phyloP scores from a whole-genome alignment of 1,139 yeast genomes.

The Geotrichum europaeum region DNA sequence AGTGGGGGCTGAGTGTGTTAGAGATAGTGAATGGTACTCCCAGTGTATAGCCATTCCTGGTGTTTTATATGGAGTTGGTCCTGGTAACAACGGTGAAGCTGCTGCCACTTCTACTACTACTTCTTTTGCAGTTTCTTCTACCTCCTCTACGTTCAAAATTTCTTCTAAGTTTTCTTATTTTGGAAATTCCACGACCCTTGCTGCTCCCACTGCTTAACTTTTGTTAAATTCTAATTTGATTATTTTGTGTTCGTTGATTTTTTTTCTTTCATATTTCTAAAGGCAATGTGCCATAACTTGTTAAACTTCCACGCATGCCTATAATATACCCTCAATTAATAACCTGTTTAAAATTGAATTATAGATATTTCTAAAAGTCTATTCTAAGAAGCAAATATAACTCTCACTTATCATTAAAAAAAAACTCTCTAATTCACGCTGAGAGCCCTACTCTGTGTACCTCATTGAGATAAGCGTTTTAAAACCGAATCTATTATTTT shows the following conservation, averaged over 20 bases:
- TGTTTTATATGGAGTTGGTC: constrained; percentile 3
- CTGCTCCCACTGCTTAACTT: background rate
- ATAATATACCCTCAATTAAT: no score
- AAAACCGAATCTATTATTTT: no score
- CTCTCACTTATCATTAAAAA: no score
- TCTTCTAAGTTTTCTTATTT: background rate
- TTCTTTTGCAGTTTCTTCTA: background rate
- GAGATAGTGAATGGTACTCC: constrained; percentile 5
- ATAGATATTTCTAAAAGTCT: no score
- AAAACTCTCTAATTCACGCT: no score
- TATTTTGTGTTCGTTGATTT: background rate
- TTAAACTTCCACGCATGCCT: no score
- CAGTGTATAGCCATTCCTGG: constrained; percentile 9
- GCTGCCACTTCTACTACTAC: background rate
- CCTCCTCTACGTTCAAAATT: background rate
- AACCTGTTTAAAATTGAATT: no score
- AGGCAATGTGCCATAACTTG: no score
- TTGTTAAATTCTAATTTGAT: background rate
- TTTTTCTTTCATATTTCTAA: no score
- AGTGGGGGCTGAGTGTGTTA: constrained; percentile 10
- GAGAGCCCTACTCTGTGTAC: no score
- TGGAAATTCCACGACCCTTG: background rate
- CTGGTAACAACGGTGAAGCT: constrained; percentile 1
- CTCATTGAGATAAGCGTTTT: no score
- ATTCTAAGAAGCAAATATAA: no score